Base-by-base conservation (phyloP, 202 grass and related monocot species). In the Brachypodium distachyon region DNA sequence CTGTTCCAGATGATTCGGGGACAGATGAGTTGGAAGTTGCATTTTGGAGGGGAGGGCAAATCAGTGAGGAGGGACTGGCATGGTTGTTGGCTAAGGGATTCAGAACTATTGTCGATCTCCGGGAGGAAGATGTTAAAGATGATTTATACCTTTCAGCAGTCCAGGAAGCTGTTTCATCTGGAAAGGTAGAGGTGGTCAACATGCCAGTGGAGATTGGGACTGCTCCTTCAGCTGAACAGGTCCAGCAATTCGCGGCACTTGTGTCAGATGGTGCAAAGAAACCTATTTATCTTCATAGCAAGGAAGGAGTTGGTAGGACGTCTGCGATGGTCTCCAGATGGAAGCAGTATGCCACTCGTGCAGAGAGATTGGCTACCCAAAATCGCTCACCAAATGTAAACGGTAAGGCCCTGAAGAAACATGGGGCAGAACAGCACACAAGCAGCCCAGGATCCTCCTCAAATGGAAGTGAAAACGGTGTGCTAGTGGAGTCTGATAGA, bases 251-350 rank as follows among this genome's bases (percentile, higher is more conserved):
- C 17, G 92, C 85, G 2, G 78, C 76, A 46, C 74, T 99, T 77
- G 92, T 96, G 25, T 86, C 84, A 26, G 85, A 89, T 89, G 72
- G 55, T 10, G 37, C 65, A 43, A 90, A 83, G 66, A 92, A 75
- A 36, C 91, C 85, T 66, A 93, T 96, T 79, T 99, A 93, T 87
- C 92, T 99, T 36, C 92, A 93, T 79, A 96, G 96, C 85, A 67
- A 88, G 77, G 89, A 99, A 92, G 96, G 96, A 28, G 84, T 93
- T 64, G 58, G 70, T 68, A 95, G 92, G 83, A 82, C 96, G 9
- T 93, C 92, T 85, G 96, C 89, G 43, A 99, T 99, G 96, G 90
- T 99, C 67, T 99, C 92, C 54, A 90, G 96, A 87, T 99, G 92
- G 92, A 96, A 87, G 73, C 96, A 99, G 51, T 81, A 84, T 65